Conservation (phyloP, 2,329 filamentous ascomycete species). For the Truncatella angustata region DNA sequence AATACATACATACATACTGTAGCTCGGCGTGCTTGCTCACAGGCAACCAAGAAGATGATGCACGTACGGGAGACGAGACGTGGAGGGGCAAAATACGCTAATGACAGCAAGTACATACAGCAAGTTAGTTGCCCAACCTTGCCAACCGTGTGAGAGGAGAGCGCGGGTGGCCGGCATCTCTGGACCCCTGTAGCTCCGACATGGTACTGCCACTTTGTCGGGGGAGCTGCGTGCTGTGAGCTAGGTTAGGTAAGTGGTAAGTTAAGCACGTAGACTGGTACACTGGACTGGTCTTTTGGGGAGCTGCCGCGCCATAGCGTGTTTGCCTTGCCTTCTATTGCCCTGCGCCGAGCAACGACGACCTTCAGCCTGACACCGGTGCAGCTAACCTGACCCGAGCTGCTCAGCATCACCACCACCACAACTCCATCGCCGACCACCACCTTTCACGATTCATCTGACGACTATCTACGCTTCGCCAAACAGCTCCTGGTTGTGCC, state of each 20-base stretch:
- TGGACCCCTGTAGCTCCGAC: constrained; percentile 8
- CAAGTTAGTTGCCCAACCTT: too few species aligned
- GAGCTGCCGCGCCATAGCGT: constrained; percentile 37
- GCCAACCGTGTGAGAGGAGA: too few species aligned
- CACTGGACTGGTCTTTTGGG: not conserved
- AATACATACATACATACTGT: not conserved
- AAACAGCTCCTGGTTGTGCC: not conserved
- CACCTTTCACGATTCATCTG: not conserved
- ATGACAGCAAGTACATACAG: too few species aligned
- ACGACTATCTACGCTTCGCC: not conserved
- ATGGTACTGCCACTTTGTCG: not conserved
- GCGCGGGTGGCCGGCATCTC: constrained; percentile 3
- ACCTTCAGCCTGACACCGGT: constrained; percentile 8
- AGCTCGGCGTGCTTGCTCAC: too few species aligned
- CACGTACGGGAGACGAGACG: not conserved
- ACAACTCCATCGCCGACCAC: not conserved
- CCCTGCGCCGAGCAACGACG: constrained; percentile 13
- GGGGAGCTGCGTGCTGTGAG: too few species aligned
- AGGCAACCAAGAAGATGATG: constrained; percentile 3
- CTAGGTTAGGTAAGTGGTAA: too few species aligned
- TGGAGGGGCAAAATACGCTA: constrained; percentile 6
- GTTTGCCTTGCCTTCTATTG: constrained; percentile 36
- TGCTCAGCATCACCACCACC: constrained; percentile 2
- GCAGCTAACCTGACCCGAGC: too few species aligned
- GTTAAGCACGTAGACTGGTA: too few species aligned